Percentiles rank a stretch among this genome's conserved stretches.
Conservation (phyloP, 306 rosid genomes). For the Boehmeria nivea region DNA sequence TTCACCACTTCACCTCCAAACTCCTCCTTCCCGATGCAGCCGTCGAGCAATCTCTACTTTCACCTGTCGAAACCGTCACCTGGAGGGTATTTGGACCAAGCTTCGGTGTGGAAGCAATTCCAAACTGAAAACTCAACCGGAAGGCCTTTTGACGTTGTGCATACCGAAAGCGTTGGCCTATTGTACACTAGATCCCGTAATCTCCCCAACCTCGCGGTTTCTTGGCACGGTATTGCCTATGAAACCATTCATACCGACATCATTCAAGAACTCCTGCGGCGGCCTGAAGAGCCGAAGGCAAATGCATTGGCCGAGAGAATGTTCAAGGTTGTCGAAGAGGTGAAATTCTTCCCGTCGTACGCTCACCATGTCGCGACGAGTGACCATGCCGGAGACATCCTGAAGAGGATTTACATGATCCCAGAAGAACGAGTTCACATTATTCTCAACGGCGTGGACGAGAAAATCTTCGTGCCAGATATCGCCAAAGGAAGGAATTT, state of each 20-base stretch:
- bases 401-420: constrained; percentile 63
- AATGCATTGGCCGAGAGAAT: constrained; percentile 39
- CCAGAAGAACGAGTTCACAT: constrained; percentile 60
- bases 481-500: constrained; percentile 33
- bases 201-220: constrained; percentile 43
- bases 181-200: constrained; percentile 43
- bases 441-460: constrained; percentile 69
- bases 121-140: constrained; percentile 48
- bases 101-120: constrained; percentile 52
- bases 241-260: constrained; percentile 40
- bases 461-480: constrained; percentile 52
- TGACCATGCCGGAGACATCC: constrained; percentile 67
- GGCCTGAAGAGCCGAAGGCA: constrained; percentile 40
- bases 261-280: constrained; percentile 31
- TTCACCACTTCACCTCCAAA: constrained; percentile 56
- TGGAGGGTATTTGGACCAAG: constrained; percentile 62
- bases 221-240: constrained; percentile 65
- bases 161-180: constrained; percentile 64
- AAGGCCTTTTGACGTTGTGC: constrained; percentile 53
- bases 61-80: constrained; percentile 65
- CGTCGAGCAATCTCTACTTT: constrained; percentile 34
- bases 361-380: constrained; percentile 74
- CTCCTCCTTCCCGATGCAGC: constrained; percentile 28
- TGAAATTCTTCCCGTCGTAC: constrained; percentile 52
- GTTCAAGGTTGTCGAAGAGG: constrained; percentile 48